These are phyloP conservation scores for Piedraia hortae DNA, from an alignment of 2,329 filamentous ascomycete species.

Conservation along the genomic window DNA sequence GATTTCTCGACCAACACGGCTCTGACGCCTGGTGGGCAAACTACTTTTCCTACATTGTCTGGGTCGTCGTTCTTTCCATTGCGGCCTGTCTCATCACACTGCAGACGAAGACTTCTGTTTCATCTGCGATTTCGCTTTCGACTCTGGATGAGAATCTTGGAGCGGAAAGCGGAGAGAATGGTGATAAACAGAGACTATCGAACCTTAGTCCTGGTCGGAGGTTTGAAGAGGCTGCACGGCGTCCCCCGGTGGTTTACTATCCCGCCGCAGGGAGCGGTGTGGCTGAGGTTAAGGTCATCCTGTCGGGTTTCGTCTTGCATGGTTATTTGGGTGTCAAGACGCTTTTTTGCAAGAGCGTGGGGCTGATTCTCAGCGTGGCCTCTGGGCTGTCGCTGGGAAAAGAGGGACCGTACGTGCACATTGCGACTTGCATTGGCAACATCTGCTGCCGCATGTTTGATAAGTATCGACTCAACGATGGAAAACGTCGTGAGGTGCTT, in stretches of 20 bases:
- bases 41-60: constrained; percentile 45
- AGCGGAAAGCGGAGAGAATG: constrained; percentile 25
- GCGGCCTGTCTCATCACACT: constrained; percentile 56
- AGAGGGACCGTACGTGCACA: constrained; percentile 91
- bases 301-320: constrained; percentile 93
- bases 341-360: constrained; percentile 57
- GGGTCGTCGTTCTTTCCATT: constrained; percentile 41
- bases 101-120: constrained; percentile 78
- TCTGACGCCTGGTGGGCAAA: constrained; percentile 35
- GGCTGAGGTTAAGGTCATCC: constrained; percentile 85
- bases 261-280: constrained; percentile 89
- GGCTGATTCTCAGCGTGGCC: constrained; percentile 63
- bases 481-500: constrained; percentile 76
- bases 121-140: constrained; percentile 59
- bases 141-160: constrained; percentile 84
- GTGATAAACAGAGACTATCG: constrained; percentile 15
- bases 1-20: constrained; percentile 22
- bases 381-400: constrained; percentile 87
- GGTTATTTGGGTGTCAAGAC: constrained; percentile 80
- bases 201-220: constrained; percentile 15
- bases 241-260: constrained; percentile 70
- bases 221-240: constrained; percentile 14
- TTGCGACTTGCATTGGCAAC: constrained; percentile 83
- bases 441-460: constrained; percentile 79
- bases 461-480: constrained; percentile 87